phyloP scores from a whole-genome alignment of 1,284 basidiomycete genomes.

The Malassezia brasiliensis region DNA sequence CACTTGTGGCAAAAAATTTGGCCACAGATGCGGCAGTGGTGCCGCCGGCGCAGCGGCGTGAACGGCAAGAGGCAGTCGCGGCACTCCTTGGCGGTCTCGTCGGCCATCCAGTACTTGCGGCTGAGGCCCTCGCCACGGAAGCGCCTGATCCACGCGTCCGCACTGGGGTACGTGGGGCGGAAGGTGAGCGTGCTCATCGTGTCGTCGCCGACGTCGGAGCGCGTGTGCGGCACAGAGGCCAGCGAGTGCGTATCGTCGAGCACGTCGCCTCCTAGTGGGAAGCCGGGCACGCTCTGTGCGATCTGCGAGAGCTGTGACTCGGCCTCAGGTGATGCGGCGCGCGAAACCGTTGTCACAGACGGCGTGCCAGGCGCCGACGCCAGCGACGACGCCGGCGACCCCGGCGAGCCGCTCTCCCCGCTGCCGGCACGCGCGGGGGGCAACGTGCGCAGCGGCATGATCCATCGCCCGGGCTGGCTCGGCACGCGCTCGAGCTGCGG shows the following conservation, averaged over 20 bases:
- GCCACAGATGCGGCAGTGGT: conserved; percentile 47
- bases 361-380: neutral
- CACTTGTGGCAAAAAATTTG: conserved; percentile 53
- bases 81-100: conserved; percentile 78
- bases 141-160: conserved; percentile 33
- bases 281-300: conserved; percentile 1
- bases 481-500: neutral
- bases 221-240: conserved; percentile 24
- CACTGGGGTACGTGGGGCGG: conserved; percentile 30
- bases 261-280: conserved; percentile 33
- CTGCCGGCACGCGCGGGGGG: neutral
- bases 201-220: conserved; percentile 30
- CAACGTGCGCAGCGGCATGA: neutral
- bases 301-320: neutral
- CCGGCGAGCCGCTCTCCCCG: neutral
- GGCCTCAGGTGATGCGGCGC: neutral
- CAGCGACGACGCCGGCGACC: neutral
- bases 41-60: conserved; percentile 40
- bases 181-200: conserved; percentile 10
- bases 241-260: conserved; percentile 38
- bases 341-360: neutral
- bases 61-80: conserved; percentile 42
- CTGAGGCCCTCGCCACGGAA: conserved; percentile 40
- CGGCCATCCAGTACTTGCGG: conserved; percentile 51
- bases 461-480: neutral